phyloP scores from a whole-genome alignment of 805 yeast genomes.

The Candida insectorum region DNA sequence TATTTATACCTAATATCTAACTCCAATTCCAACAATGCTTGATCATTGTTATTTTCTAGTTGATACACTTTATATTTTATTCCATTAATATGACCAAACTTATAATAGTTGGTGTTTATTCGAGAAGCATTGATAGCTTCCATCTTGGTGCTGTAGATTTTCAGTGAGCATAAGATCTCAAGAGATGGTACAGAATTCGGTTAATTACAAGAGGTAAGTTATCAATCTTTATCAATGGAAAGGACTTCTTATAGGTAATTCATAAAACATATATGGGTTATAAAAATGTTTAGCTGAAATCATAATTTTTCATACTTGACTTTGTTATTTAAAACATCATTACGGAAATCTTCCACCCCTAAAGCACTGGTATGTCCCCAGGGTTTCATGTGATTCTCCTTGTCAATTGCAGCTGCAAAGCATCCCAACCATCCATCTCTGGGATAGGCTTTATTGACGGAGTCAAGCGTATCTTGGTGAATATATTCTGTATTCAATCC shows the following conservation, averaged over 20 bases:
- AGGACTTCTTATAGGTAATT: too few species aligned
- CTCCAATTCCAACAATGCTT: conserved; percentile 38
- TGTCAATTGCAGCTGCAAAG: conserved; percentile 29
- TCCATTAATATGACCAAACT: conserved; percentile 33
- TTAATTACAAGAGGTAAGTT: too few species aligned
- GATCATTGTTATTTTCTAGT: conserved; percentile 28
- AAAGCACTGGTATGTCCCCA: conserved; percentile 36
- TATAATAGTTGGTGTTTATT: conserved; percentile 37
- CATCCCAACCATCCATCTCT: conserved; percentile 29
- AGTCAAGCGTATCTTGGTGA: conserved; percentile 25
- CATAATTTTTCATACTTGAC: conserved; percentile 18
- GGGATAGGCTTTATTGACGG: conserved; percentile 19
- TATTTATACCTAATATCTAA: conserved; percentile 30
- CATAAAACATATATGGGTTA: too few species aligned
- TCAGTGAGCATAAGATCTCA: too few species aligned
- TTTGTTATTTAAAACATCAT: conserved; percentile 23
- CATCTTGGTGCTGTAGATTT: too few species aligned
- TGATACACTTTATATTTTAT: conserved; percentile 30
- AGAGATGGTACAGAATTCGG: too few species aligned
- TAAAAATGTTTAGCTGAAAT: too few species aligned
- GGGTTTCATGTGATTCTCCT: conserved; percentile 26
- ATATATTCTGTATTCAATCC: conserved; percentile 24
- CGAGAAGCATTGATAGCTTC: conserved; percentile 19
- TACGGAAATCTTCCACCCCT: conserved; percentile 25
- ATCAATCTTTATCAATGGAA: too few species aligned